Evolutionary conservation across 208 protist genomes (phyloP), one percentile per base, ranked within the genome.

Genomic region (Trypanosoma scelopori): DNA sequence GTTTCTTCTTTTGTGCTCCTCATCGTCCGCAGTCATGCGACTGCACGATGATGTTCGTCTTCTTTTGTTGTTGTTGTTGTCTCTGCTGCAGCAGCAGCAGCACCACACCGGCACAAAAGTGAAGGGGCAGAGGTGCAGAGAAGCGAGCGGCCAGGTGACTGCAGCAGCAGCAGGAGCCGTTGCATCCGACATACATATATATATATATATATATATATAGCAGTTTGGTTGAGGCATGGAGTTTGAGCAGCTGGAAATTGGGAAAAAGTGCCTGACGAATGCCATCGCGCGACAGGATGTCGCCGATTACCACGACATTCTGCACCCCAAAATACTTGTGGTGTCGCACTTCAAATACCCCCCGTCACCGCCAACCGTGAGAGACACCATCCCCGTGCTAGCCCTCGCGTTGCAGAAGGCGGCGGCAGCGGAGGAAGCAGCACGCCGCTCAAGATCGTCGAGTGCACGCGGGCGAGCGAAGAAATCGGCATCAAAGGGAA

Each of bases 221-320:
- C 9, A 37, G 32, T 9, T 37, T 9, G 32, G 32, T 9, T 11
- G 32, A 37, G 32, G 32, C 32, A 95, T 95, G 89, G 85, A 95
- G 75, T 93, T 90, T 74, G 89, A 95, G 52, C 84, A 92, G 52
- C 69, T 90, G n/a, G 86, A 95, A 56, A 65, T 81, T 30, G 78
- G 82, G 30, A 81, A 74, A 23, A 76, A 79, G 27, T 71, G 78
- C 22, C 74, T 95, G 51, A 65, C 50, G 20, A 66, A 76, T 11
- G 59, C 62, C 46, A 83, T 95, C 51, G n/a, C 62, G 2, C 63
- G 41, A 12, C 89, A 95, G 56, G 89, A 95, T 58, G 68, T 91
- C 28, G 78, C 74, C 46, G 43, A 62, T 62, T 87, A 85, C 66
- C 76, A 84, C 57, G 77, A 89, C 39, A 27, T 95, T 1, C 72